phyloP scores from a whole-genome alignment of 2,329 filamentous ascomycete genomes.

The Sclerotinia trifoliorum region DNA sequence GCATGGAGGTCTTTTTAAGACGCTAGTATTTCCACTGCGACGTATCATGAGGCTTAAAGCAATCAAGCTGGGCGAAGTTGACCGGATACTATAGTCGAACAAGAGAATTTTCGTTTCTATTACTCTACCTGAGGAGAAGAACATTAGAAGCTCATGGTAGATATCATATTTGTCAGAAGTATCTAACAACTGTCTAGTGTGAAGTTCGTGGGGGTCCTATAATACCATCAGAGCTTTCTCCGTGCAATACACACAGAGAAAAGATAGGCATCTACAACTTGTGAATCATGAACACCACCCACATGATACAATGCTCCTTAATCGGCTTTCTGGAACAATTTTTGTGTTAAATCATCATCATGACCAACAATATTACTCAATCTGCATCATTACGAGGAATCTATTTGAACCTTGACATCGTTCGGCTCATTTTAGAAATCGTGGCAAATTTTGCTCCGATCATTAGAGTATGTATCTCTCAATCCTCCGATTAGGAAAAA shows the following conservation, averaged over 20 bases:
- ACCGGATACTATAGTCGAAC: neutral
- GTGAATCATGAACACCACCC: conserved; percentile 3
- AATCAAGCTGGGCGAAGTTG: neutral
- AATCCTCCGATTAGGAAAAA: neutral
- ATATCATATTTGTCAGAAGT: conserved; percentile 9
- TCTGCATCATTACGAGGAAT: neutral
- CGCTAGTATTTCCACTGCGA: neutral
- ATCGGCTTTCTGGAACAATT: neutral
- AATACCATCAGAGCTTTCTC: neutral
- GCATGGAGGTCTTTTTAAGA: neutral
- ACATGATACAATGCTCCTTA: neutral
- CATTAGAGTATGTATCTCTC: neutral
- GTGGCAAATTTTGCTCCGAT: neutral
- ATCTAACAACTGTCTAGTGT: neutral
- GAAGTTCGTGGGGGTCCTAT: neutral
- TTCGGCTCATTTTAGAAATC: neutral
- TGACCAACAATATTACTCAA: neutral
- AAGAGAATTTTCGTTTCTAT: neutral
- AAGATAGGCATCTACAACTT: neutral
- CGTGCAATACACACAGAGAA: neutral
- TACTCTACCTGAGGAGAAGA: neutral
- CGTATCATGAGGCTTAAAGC: neutral
- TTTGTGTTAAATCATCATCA: neutral
- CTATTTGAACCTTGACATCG: neutral
- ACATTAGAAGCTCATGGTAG: neutral